Percentiles rank a stretch among this genome's conserved stretches.
Evolutionary conservation across 1,284 basidiomycete genomes (phyloP).

Genomic region (Fistulinella cinereoalba): DNA sequence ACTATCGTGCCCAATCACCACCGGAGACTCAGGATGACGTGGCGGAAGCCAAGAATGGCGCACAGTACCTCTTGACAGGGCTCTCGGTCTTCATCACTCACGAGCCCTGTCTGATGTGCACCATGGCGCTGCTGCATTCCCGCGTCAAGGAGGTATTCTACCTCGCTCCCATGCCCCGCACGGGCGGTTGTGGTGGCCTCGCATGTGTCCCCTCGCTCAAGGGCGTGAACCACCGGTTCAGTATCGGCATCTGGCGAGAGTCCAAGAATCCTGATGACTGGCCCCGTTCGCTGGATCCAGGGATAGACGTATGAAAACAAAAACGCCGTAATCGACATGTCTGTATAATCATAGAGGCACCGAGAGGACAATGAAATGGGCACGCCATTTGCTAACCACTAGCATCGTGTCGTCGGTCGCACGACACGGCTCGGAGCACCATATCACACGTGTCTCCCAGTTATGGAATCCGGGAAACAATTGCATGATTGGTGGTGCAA

Average conservation of each 20-base stretch:
- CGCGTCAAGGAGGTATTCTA: slow-evolving; percentile 84
- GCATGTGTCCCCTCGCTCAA: slow-evolving; percentile 71
- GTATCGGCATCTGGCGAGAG: slow-evolving; percentile 61
- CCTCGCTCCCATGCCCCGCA: slow-evolving; percentile 64
- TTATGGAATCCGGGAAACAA: no score
- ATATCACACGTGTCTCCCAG: no score
- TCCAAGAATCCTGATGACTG: slow-evolving; percentile 5
- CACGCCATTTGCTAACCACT: no score
- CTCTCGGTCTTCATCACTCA: slow-evolving; percentile 84
- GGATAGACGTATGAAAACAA: slow-evolving; percentile 19
- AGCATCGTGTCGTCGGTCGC: no score
- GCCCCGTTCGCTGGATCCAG: slow-evolving; percentile 6
- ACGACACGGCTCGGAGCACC: no score
- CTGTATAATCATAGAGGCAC: no score
- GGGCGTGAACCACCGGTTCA: slow-evolving; percentile 82
- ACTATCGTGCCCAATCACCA: slow-evolving; percentile 44
- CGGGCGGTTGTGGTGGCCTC: slow-evolving; percentile 72
- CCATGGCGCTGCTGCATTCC: slow-evolving; percentile 90
- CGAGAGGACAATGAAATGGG: no score
- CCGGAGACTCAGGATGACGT: neutral
- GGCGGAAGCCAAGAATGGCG: slow-evolving; percentile 49
- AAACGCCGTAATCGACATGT: no score
- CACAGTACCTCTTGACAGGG: slow-evolving; percentile 83
- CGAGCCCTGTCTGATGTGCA: slow-evolving; percentile 95
- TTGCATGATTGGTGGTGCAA: no score